Conservation (phyloP, 2,329 filamentous ascomycete genomes). For the Zymoseptoria crescenta region DNA sequence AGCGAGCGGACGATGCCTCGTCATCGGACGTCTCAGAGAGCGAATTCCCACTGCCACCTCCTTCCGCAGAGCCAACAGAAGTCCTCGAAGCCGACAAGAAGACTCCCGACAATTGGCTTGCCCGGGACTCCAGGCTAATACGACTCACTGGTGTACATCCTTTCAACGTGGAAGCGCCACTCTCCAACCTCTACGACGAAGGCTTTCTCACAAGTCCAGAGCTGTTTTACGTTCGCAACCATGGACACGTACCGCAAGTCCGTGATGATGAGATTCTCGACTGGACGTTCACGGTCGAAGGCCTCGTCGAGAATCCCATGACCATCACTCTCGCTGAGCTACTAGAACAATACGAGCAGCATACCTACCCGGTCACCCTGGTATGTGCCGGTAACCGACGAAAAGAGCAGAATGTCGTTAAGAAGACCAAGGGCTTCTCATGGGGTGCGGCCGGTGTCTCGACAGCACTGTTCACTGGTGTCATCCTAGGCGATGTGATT, state of each 20-base stretch:
- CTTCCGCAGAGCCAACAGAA: conserved; percentile 47
- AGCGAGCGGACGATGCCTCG: conserved; percentile 27
- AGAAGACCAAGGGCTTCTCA: conserved; percentile 88
- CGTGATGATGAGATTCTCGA: conserved; percentile 62
- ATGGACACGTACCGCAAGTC: conserved; percentile 73
- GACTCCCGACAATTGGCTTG: conserved; percentile 76
- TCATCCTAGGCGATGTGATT: conserved; percentile 65
- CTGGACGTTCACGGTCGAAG: conserved; percentile 80
- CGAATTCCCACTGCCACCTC: conserved; percentile 62
- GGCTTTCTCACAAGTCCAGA: conserved; percentile 83
- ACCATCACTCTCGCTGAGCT: conserved; percentile 65
- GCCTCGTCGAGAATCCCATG: conserved; percentile 72
- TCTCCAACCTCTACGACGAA: conserved; percentile 68
- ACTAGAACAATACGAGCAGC: conserved; percentile 65
- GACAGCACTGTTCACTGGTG: conserved; percentile 81
- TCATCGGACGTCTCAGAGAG: conserved; percentile 50
- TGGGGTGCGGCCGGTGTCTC: conserved; percentile 86
- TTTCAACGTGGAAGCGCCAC: conserved; percentile 81
- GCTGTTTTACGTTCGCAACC: conserved; percentile 86
- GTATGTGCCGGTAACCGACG: conserved; percentile 87
- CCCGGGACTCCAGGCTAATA: conserved; percentile 72
- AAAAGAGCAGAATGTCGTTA: conserved; percentile 86
- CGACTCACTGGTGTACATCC: conserved; percentile 82
- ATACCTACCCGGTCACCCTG: conserved; percentile 78
- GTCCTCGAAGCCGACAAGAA: conserved; percentile 69